A percentile compares a stretch with the other conserved stretches of the same genome.
Evolutionary conservation across 495 filamentous ascomycete genomes (phyloP).

Genomic region (Penicillium canescens): DNA sequence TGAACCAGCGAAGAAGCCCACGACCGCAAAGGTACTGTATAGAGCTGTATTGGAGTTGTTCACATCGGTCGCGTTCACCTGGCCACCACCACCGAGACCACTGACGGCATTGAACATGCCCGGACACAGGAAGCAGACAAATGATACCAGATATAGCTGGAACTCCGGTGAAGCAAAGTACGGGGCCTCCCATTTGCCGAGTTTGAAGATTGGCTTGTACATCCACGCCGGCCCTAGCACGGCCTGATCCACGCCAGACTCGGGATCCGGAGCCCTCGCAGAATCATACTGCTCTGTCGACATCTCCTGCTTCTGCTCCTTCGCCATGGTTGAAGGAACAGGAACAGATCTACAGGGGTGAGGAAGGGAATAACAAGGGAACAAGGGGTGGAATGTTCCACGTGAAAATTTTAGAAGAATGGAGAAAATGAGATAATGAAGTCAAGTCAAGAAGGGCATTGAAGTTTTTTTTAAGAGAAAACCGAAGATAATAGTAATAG

Average conservation of each 20-base stretch:
- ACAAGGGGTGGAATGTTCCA: conserved; percentile 11
- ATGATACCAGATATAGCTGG: conserved; percentile 73
- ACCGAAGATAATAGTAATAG: conserved; percentile 3
- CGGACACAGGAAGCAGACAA: conserved; percentile 89
- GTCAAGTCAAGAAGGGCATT: not conserved
- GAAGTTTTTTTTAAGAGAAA: conserved; percentile 1
- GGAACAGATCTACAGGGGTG: conserved; percentile 1
- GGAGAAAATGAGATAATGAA: not conserved
- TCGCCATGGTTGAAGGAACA: not conserved
- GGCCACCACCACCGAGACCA: conserved; percentile 74
- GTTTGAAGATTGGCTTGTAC: conserved; percentile 60
- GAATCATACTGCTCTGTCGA: conserved; percentile 20
- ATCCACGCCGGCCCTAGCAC: conserved; percentile 57
- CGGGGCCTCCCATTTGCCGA: conserved; percentile 55
- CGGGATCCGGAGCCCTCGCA: conserved; percentile 20
- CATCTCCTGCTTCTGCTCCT: conserved; percentile 4
- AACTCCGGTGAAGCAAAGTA: conserved; percentile 77
- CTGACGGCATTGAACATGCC: conserved; percentile 81
- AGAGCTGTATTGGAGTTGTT: conserved; percentile 71
- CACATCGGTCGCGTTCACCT: conserved; percentile 58
- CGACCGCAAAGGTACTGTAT: conserved; percentile 81
- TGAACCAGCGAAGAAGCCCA: conserved; percentile 85
- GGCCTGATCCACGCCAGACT: conserved; percentile 25
- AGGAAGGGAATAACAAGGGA: not conserved
- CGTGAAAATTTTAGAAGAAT: conserved; percentile 7